phyloP scores from a whole-genome alignment of 1,284 basidiomycete species.

The Pisolithus thermaeus region DNA sequence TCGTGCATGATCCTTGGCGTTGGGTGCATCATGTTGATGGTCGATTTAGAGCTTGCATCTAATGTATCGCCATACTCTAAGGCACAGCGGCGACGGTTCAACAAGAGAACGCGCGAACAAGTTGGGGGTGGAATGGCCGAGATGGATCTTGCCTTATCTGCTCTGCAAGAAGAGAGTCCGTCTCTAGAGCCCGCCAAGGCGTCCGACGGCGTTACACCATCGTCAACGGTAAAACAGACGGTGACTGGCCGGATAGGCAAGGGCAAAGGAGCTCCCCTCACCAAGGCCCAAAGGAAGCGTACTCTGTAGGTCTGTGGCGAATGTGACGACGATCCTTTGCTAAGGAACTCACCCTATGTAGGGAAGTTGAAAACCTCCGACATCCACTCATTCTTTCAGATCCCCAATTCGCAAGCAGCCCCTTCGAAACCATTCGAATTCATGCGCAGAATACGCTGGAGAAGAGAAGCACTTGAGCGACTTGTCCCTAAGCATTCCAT shows the following conservation, averaged over 20 bases:
- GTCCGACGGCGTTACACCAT: constrained; percentile 10
- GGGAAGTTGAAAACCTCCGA: constrained; percentile 61
- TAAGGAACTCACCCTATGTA: constrained; percentile 27
- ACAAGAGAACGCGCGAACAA: constrained; percentile 66
- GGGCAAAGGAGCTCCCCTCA: constrained; percentile 56
- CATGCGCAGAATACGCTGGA: constrained; percentile 77
- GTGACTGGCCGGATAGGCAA: constrained; percentile 61
- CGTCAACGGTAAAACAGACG: constrained; percentile 13
- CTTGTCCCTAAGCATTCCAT: not conserved
- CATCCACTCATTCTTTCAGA: constrained; percentile 69
- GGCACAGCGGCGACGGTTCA: constrained; percentile 64
- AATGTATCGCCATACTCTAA: constrained; percentile 63
- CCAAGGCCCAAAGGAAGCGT: constrained; percentile 59
- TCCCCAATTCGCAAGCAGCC: constrained; percentile 60
- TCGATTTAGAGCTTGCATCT: constrained; percentile 46
- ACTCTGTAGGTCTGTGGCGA: constrained; percentile 52
- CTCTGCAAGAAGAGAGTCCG: constrained; percentile 36
- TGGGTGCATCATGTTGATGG: not conserved
- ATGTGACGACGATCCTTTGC: constrained; percentile 5
- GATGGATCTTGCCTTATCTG: constrained; percentile 53
- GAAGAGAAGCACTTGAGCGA: constrained; percentile 32
- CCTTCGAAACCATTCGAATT: constrained; percentile 73
- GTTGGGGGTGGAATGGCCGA: constrained; percentile 57
- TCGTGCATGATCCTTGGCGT: constrained; percentile 8
- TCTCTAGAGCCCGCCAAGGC: constrained; percentile 17